Evolutionary conservation across 2,329 filamentous ascomycete genomes (phyloP), one percentile per base, ranked within the genome.

Genomic region (Salinomyces thailandicus): DNA sequence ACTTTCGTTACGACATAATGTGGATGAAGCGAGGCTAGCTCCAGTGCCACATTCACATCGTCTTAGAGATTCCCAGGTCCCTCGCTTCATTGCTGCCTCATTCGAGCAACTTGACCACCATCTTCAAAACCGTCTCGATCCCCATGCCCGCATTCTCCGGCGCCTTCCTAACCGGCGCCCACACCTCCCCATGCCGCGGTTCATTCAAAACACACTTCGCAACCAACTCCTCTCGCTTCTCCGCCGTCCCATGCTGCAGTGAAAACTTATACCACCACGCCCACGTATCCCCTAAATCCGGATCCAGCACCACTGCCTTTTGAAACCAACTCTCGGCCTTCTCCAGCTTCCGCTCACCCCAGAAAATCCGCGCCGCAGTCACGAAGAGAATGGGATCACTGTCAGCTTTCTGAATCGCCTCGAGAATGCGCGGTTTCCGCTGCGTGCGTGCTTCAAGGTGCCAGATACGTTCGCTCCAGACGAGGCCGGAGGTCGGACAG

Each of bases 281-380:
- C 93, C 93, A 98, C 8, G 79, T 83, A 64, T 98, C 93, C 34
- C 91, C 91, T 34, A 77, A 66, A 58, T 96, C 87, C 22, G 80
- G 77, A 54, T 98, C 86, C 9, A 91, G 68, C 36, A 94, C 71
- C 38, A 95, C 78, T 0, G 91, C 91, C 63, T 93, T 94, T 63
- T 95, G 86, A 60, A 98, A 98, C 91, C 91, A 98, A 46, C 77
- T 87, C 61, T 87, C 82, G 2, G 91, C 89, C 61, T 95, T 94
- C 49, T 96, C 91, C 16, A 98, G 71, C 56, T 81, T 80, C 38
- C 91, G 74, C 63, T 98, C 91, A 7, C 75, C 79, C 91, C 91
- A 98, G 65, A 98, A 95, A 48, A 96, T 93, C 14, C 91, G 77
- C 5, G 87, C 91, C 9, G 94, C 86, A 0, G 87, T 87, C 20